These are phyloP conservation scores for Lactarius psammicola DNA, from an alignment of 768 basidiomycete genomes.

Conservation along the genomic window DNA sequence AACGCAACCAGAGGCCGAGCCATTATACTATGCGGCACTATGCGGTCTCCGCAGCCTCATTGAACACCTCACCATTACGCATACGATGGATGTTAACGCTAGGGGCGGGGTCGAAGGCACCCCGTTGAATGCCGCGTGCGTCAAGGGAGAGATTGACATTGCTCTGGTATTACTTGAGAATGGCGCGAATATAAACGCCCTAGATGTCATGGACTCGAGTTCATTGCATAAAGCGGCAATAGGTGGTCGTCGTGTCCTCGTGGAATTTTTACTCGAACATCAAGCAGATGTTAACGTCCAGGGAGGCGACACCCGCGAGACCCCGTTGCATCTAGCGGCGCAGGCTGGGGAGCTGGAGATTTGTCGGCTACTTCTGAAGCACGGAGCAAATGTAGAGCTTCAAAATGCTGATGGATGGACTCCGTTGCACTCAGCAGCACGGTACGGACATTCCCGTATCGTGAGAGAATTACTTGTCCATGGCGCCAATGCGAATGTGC, in stretches of 20 bases:
- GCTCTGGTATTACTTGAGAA: background rate
- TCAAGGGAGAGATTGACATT: background rate
- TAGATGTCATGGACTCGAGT: background rate
- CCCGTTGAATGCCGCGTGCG: background rate
- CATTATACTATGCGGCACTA: constrained; percentile 8
- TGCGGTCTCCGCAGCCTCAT: constrained; percentile 1
- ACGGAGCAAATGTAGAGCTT: background rate
- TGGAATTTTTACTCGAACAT: background rate
- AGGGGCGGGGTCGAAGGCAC: background rate
- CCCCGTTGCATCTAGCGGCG: background rate
- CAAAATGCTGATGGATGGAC: background rate
- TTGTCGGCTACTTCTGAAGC: background rate
- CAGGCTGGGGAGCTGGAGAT: background rate
- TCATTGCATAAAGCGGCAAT: background rate
- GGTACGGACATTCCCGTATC: background rate
- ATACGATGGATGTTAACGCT: background rate
- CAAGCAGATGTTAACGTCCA: background rate
- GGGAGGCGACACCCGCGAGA: too few relatives aligned
- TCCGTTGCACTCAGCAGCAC: constrained; percentile 1
- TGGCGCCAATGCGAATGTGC: background rate
- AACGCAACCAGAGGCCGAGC: background rate
- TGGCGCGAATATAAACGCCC: background rate
- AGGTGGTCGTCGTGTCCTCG: background rate
- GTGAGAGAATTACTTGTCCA: background rate
- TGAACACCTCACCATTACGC: background rate